These are phyloP conservation scores for Dictyostelium citrinum DNA, from an alignment of 78 protist species.

Conservation along the genomic window DNA sequence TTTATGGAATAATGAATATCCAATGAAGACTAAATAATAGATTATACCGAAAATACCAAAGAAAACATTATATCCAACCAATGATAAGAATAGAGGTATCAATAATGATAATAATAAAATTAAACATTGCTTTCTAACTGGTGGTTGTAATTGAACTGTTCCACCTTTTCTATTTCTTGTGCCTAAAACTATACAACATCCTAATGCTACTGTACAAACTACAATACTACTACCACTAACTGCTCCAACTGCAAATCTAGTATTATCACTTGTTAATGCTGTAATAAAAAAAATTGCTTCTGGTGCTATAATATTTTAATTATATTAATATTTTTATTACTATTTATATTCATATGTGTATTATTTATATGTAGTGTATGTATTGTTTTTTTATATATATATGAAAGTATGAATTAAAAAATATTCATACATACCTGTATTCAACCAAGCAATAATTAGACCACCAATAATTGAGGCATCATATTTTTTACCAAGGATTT, in stretches of 20 bases:
- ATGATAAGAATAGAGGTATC: slow-evolving; percentile 6
- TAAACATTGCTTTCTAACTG: slow-evolving; percentile 78
- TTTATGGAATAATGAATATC: slow-evolving; percentile 50
- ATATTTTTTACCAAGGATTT: slow-evolving; percentile 83
- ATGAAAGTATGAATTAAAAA: no score
- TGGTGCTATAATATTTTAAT: slow-evolving; percentile 24
- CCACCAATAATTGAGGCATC: slow-evolving; percentile 89
- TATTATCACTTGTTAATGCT: slow-evolving; percentile 73
- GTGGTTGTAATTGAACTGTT: slow-evolving; percentile 69
- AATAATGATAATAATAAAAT: slow-evolving; percentile 44
- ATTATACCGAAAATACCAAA: slow-evolving; percentile 64
- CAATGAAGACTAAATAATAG: slow-evolving; percentile 54
- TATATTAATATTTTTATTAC: no score
- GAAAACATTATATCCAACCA: slow-evolving; percentile 59
- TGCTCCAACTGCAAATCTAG: slow-evolving; percentile 87
- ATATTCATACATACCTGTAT: slow-evolving; percentile 76
- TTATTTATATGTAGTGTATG: no score
- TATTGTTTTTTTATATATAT: no score
- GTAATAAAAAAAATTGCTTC: slow-evolving; percentile 84
- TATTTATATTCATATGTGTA: background rate
- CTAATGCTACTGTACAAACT: slow-evolving; percentile 86
- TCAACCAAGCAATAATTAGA: slow-evolving; percentile 85
- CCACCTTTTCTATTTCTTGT: slow-evolving; percentile 52
- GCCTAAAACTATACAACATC: slow-evolving; percentile 77
- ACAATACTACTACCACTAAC: slow-evolving; percentile 84